These are phyloP conservation scores for Barnettozyma sucrosica DNA, from an alignment of 805 yeast genomes.

Conservation along the genomic window DNA sequence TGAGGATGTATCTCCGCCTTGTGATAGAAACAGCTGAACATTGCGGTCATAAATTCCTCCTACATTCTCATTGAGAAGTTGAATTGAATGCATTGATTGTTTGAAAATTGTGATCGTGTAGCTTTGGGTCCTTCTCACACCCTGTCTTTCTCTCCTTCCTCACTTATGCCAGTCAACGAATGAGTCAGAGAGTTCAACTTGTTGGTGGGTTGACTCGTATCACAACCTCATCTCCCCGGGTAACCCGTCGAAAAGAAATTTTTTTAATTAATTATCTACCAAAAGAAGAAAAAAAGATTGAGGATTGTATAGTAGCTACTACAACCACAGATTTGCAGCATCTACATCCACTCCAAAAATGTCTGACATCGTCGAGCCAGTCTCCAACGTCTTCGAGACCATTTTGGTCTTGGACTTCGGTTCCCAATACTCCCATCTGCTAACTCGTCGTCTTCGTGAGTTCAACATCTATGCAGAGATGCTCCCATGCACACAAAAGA, in stretches of 20 bases:
- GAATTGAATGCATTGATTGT: not conserved
- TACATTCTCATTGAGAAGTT: slow-evolving; percentile 2
- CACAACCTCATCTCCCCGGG: slow-evolving; percentile 10
- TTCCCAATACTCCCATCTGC: slow-evolving; percentile 94
- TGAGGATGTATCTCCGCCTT: slow-evolving; percentile 17
- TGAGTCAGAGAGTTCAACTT: no score
- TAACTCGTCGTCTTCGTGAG: slow-evolving; percentile 96
- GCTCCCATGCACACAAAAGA: slow-evolving; percentile 99
- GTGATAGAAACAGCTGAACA: slow-evolving; percentile 11
- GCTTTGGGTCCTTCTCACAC: not conserved
- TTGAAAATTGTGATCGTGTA: not conserved
- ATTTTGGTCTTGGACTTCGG: slow-evolving; percentile 96
- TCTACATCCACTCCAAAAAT: not conserved
- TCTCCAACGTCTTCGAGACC: slow-evolving; percentile 89
- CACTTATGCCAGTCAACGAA: not conserved
- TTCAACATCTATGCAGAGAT: slow-evolving; percentile 97
- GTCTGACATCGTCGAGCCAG: slow-evolving; percentile 40
- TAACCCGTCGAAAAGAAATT: not conserved
- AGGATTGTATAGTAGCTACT: not conserved
- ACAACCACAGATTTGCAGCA: not conserved
- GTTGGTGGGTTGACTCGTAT: no score
- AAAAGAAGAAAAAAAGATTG: not conserved
- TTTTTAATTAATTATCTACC: not conserved
- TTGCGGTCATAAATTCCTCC: slow-evolving; percentile 19
- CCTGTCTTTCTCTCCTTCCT: no score